A percentile compares a stretch with the other conserved stretches of the same genome.
phyloP scores from a whole-genome alignment of 1,284 basidiomycete species.

The Bondarzewia mesenterica region DNA sequence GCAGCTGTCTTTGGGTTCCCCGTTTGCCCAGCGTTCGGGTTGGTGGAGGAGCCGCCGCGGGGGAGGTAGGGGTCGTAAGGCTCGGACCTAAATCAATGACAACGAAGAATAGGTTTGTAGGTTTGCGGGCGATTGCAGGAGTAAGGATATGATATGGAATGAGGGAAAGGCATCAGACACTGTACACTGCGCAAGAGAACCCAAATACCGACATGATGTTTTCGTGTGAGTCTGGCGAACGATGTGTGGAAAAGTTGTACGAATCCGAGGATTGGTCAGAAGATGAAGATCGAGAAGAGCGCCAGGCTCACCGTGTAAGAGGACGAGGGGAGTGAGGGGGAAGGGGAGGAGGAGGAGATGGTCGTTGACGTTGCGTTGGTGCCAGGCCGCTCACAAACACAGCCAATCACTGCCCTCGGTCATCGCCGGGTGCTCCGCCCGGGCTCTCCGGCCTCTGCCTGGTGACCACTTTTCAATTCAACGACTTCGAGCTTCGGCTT shows the following conservation, averaged over 20 bases:
- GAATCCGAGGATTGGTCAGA: not conserved
- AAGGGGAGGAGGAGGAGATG: not conserved
- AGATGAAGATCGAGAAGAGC: not conserved
- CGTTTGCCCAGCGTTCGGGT: constrained; percentile 29
- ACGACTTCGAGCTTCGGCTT: too few relatives aligned
- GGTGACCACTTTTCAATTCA: too few relatives aligned
- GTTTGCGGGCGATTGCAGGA: not conserved
- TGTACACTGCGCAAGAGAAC: not conserved
- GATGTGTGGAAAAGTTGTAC: not conserved
- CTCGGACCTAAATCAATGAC: constrained; percentile 62
- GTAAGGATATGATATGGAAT: not conserved
- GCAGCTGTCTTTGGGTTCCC: constrained; percentile 83
- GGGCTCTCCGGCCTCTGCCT: not conserved
- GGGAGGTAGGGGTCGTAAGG: constrained; percentile 96
- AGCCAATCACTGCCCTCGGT: not conserved
- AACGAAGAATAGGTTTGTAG: not conserved
- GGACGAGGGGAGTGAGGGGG: not conserved
- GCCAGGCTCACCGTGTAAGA: not conserved
- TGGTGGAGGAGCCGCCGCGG: constrained; percentile 60
- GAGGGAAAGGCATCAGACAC: not conserved
- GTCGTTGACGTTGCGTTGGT: not conserved
- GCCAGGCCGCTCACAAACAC: not conserved
- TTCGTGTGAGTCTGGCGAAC: constrained; percentile 4
- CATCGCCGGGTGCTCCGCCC: not conserved
- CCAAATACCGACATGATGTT: constrained; percentile 9